Evolutionary conservation across 164 flowering plant species (phyloP).

Genomic region (Pachysandra terminalis): DNA sequence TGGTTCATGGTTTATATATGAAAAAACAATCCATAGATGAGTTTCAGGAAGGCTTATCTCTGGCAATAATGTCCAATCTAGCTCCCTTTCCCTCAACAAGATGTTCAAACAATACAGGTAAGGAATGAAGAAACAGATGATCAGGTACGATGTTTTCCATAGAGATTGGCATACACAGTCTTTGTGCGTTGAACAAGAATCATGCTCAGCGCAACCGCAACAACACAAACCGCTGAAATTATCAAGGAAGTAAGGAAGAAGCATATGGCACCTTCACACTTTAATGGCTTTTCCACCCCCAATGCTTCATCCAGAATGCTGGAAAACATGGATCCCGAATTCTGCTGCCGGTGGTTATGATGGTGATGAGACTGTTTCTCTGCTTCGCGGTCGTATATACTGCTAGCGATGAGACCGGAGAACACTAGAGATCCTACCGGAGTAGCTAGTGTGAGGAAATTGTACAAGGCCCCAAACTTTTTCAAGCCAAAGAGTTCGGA

Average conservation of each 20-base stretch:
- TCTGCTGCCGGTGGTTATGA: slow-evolving; percentile 14
- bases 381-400: slow-evolving; percentile 82
- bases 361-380: slow-evolving; percentile 66
- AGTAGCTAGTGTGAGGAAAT: slow-evolving; percentile 84
- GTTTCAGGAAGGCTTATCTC: too few relatives aligned
- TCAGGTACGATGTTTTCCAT: slow-evolving; percentile 61
- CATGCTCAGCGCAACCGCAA: slow-evolving; percentile 74
- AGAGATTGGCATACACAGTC: slow-evolving; percentile 69
- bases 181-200: slow-evolving; percentile 78
- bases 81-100: background rate
- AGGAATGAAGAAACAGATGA: background rate
- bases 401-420: slow-evolving; percentile 83
- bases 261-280: slow-evolving; percentile 77
- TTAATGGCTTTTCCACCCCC: slow-evolving; percentile 44
- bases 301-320: slow-evolving; percentile 18
- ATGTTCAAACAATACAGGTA: background rate
- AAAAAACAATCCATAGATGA: too few relatives aligned
- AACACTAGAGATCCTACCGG: slow-evolving; percentile 88
- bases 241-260: slow-evolving; percentile 73
- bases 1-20: too few relatives aligned
- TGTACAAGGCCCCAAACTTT: slow-evolving; percentile 87
- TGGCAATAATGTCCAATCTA: too few relatives aligned
- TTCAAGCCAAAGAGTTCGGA: slow-evolving; percentile 95
- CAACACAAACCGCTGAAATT: slow-evolving; percentile 76
- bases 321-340: slow-evolving; percentile 18